These are phyloP conservation scores for Hymenoscyphus albidus DNA, from an alignment of 2,329 filamentous ascomycete species.

Conservation along the genomic window DNA sequence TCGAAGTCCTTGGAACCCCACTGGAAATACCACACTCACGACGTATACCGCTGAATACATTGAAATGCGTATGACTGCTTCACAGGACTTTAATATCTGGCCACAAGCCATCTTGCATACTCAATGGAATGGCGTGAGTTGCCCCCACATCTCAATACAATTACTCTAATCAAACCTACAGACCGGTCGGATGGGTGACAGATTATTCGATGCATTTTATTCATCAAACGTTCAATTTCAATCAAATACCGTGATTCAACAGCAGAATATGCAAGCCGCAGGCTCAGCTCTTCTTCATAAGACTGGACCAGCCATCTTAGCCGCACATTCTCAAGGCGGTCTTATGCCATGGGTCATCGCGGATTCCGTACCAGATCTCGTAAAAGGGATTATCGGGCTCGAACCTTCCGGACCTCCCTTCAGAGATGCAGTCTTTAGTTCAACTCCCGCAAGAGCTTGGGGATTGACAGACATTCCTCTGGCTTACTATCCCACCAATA, in stretches of 20 bases:
- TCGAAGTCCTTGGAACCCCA: conserved; percentile 23
- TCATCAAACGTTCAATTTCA: conserved; percentile 39
- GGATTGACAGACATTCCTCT: conserved; percentile 48
- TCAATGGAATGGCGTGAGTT: conserved; percentile 38
- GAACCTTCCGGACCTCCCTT: conserved; percentile 49
- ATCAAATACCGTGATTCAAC: conserved; percentile 35
- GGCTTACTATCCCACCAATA: conserved; percentile 44
- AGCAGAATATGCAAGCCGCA: conserved; percentile 38
- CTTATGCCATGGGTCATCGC: conserved; percentile 41
- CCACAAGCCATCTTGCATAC: conserved; percentile 39
- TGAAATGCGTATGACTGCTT: conserved; percentile 31
- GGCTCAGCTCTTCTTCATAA: conserved; percentile 36
- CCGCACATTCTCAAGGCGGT: conserved; percentile 44
- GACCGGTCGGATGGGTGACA: conserved; percentile 25
- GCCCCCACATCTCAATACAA: background rate
- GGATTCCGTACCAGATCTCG: conserved; percentile 41
- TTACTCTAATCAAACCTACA: conserved; percentile 4
- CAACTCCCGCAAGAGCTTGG: conserved; percentile 37
- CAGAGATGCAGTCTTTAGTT: conserved; percentile 38
- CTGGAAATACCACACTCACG: conserved; percentile 12
- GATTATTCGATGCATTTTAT: conserved; percentile 35
- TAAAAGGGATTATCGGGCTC: conserved; percentile 41
- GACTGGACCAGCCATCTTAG: conserved; percentile 25
- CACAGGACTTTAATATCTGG: conserved; percentile 23
- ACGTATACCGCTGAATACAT: conserved; percentile 22